Evolutionary conservation across 2,329 filamentous ascomycete species (phyloP).

Genomic region (Emergomyces orientalis): DNA sequence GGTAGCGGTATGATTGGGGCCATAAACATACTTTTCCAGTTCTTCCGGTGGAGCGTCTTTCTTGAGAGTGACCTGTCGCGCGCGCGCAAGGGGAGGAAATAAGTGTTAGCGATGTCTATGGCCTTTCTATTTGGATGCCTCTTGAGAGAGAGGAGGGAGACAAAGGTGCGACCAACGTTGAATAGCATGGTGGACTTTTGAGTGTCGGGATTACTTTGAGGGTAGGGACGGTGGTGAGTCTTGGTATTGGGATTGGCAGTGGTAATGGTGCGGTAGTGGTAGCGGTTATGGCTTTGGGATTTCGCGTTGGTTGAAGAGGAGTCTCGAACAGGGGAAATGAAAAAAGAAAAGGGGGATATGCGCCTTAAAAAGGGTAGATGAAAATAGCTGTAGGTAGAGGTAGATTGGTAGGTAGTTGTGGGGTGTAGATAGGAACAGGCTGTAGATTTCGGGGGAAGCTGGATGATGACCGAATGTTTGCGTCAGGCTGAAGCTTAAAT

Average conservation of each 20-base stretch:
- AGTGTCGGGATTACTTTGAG: no score
- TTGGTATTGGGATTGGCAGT: background rate
- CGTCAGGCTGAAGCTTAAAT: background rate
- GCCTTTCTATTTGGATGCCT: background rate
- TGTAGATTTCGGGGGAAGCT: background rate
- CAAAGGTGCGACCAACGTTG: slow-evolving; percentile 12
- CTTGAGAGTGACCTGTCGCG: slow-evolving; percentile 66
- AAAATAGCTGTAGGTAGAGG: no score
- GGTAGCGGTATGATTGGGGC: no score
- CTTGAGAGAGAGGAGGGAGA: background rate
- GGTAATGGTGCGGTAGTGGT: background rate
- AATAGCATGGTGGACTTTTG: slow-evolving; percentile 12
- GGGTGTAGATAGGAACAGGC: background rate
- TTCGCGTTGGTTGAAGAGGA: background rate
- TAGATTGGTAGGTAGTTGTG: background rate
- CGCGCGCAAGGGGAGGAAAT: slow-evolving; percentile 6
- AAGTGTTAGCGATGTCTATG: background rate
- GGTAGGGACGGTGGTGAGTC: no score
- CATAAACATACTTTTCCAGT: slow-evolving; percentile 51
- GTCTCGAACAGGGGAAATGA: background rate
- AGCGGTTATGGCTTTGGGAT: background rate
- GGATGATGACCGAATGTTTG: no score
- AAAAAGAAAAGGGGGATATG: background rate
- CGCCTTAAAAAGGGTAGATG: background rate
- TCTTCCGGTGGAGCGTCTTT: slow-evolving; percentile 56